phyloP scores from a whole-genome alignment of 164 flowering plant genomes.

The Taxillus chinensis region DNA sequence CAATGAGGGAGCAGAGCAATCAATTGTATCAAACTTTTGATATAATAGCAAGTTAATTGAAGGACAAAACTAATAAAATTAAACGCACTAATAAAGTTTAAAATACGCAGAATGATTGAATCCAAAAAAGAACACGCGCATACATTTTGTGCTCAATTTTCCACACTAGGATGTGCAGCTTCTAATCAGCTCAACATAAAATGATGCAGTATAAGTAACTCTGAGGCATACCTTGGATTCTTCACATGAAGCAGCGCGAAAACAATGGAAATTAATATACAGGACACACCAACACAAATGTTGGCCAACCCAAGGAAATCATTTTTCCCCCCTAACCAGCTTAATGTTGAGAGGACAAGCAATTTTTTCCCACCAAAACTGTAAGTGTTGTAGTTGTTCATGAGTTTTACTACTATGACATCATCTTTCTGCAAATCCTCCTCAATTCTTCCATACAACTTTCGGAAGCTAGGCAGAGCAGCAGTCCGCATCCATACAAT shows the following conservation, averaged over 20 bases:
- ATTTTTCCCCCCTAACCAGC: slow-evolving; percentile 86
- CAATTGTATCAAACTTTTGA: no score
- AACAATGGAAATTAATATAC: slow-evolving; percentile 38
- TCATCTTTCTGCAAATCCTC: slow-evolving; percentile 60
- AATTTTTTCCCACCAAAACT: slow-evolving; percentile 78
- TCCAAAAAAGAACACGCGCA: no score
- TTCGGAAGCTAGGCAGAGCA: slow-evolving; percentile 85
- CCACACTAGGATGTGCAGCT: no score
- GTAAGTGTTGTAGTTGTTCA: slow-evolving; percentile 83
- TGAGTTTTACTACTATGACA: slow-evolving; percentile 30
- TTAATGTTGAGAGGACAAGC: slow-evolving; percentile 67
- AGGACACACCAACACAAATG: slow-evolving; percentile 43
- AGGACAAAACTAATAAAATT: no score
- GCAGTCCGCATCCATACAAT: slow-evolving; percentile 95
- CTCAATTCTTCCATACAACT: slow-evolving; percentile 77
- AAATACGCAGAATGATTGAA: no score
- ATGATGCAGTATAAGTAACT: no score
- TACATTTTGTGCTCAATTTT: no score
- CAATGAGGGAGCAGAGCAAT: no score
- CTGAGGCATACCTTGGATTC: slow-evolving; percentile 42
- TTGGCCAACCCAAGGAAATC: slow-evolving; percentile 69
- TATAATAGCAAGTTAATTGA: no score
- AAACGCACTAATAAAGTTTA: no score
- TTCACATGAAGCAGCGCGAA: slow-evolving; percentile 63
- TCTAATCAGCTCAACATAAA: no score